phyloP scores from a whole-genome alignment of 345 rosid species.

The Euclidium syriacum region DNA sequence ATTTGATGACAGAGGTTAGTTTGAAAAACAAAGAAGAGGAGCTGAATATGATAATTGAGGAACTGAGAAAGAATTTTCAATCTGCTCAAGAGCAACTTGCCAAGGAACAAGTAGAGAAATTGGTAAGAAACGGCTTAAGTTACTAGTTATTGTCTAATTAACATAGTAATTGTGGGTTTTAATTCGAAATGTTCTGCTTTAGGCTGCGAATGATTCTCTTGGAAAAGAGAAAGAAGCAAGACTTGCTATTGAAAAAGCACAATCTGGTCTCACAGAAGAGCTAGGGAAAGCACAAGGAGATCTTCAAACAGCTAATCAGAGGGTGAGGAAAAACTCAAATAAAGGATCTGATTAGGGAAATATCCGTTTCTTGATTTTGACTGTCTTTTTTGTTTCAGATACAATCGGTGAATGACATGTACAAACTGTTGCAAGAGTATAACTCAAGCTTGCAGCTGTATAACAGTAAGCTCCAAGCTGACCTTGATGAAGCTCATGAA shows the following conservation, averaged over 20 bases:
- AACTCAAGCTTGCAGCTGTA: constrained; percentile 92
- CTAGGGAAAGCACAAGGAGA: constrained; percentile 74
- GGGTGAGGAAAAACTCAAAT: constrained; percentile 51
- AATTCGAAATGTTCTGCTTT: constrained; percentile 15
- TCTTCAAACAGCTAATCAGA: constrained; percentile 85
- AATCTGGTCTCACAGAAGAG: constrained; percentile 71
- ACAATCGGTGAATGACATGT: constrained; percentile 89
- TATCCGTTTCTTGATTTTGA: not conserved
- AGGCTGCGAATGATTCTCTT: constrained; percentile 82
- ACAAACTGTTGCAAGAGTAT: constrained; percentile 89
- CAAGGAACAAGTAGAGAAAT: constrained; percentile 80
- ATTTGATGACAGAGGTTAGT: constrained; percentile 51
- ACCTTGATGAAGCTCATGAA: constrained; percentile 78
- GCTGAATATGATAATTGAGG: constrained; percentile 78
- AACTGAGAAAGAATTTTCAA: constrained; percentile 70
- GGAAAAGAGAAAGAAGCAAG: constrained; percentile 75
- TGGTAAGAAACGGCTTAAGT: constrained; percentile 45
- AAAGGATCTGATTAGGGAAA: not conserved
- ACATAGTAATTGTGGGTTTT: not conserved
- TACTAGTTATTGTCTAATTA: not conserved
- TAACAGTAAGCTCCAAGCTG: constrained; percentile 91
- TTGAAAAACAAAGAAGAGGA: constrained; percentile 86
- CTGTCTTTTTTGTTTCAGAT: constrained; percentile 41
- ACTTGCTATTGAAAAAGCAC: constrained; percentile 59
- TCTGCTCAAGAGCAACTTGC: constrained; percentile 70